A percentile compares a stretch with the other conserved stretches of the same genome.
Conservation (phyloP, 2,329 filamentous ascomycete genomes). For the Alternaria angustiovoidea region DNA sequence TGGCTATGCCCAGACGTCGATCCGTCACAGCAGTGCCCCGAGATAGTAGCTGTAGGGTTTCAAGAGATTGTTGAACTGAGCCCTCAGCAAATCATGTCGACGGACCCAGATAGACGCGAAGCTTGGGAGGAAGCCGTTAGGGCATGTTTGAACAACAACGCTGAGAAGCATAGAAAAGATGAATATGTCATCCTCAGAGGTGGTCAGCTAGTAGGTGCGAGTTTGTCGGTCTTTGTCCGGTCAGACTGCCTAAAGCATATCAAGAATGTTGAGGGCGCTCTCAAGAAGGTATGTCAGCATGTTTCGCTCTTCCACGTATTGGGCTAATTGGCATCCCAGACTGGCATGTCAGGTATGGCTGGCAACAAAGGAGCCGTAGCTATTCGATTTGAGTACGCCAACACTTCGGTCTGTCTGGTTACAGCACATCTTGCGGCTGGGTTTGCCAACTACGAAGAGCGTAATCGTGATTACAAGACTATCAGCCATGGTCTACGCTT, state of each 20-base stretch:
- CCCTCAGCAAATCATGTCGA: slow-evolving; percentile 99
- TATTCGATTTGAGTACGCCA: slow-evolving; percentile 93
- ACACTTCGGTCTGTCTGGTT: slow-evolving; percentile 91
- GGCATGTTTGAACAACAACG: slow-evolving; percentile 75
- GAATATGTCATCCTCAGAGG: slow-evolving; percentile 90
- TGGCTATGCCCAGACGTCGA: slow-evolving; percentile 81
- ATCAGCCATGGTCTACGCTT: slow-evolving; percentile 89
- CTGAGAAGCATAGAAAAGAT: slow-evolving; percentile 70
- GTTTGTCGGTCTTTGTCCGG: slow-evolving; percentile 89
- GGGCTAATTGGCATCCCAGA: slow-evolving; percentile 55
- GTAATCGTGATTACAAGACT: slow-evolving; percentile 90
- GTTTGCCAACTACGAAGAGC: slow-evolving; percentile 95
- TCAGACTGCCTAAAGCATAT: slow-evolving; percentile 78
- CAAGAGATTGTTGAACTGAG: slow-evolving; percentile 99
- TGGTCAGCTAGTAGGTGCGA: slow-evolving; percentile 93
- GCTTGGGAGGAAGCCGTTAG: slow-evolving; percentile 87
- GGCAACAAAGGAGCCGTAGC: slow-evolving; percentile 98
- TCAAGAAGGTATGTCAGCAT: slow-evolving; percentile 74
- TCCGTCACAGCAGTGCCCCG: slow-evolving; percentile 69
- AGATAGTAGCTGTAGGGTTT: slow-evolving; percentile 90
- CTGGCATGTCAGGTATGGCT: slow-evolving; percentile 93
- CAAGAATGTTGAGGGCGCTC: slow-evolving; percentile 94
- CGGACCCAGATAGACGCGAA: slow-evolving; percentile 84
- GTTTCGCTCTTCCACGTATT: not conserved
- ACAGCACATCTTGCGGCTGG: slow-evolving; percentile 96